Evolutionary conservation across 2,329 filamentous ascomycete genomes (phyloP).

Genomic region (Nigrospora oryzae): DNA sequence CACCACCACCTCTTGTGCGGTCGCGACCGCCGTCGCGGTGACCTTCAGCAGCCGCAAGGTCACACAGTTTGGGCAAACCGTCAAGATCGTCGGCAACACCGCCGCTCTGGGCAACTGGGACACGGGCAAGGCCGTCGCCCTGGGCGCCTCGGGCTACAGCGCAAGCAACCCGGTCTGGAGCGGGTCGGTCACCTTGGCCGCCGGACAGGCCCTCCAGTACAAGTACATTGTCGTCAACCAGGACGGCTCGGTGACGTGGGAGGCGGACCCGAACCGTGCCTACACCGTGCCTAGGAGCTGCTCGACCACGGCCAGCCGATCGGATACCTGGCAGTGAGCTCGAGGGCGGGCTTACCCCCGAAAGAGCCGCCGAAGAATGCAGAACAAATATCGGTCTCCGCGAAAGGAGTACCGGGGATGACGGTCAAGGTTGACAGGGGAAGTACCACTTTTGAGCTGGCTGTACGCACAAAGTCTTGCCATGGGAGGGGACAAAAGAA

Average conservation of each 20-base stretch:
- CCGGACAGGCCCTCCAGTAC: conserved; percentile 52
- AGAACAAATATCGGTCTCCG: too few species aligned
- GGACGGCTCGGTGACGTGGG: conserved; percentile 53
- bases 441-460: too few species aligned
- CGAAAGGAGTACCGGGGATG: too few species aligned
- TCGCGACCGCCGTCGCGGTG: conserved; percentile 42
- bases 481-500: too few species aligned
- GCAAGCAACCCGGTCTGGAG: conserved; percentile 53
- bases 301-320: conserved; percentile 15
- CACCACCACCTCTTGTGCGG: conserved; percentile 24
- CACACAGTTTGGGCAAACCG: conserved; percentile 52
- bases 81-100: conserved; percentile 56
- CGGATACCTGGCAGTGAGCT: conserved; percentile 24
- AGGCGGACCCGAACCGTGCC: conserved; percentile 47
- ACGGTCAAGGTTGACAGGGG: too few species aligned
- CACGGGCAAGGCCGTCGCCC: conserved; percentile 38
- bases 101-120: conserved; percentile 56
- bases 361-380: too few species aligned
- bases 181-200: conserved; percentile 41
- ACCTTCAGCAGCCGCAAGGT: conserved; percentile 52
- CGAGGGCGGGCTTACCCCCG: too few species aligned
- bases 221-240: conserved; percentile 57
- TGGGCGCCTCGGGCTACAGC: conserved; percentile 54
- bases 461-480: too few species aligned
- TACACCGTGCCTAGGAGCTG: conserved; percentile 25